phyloP scores from a whole-genome alignment of 371 early-diverging fungal genomes.

The Furculomyces boomerangus region DNA sequence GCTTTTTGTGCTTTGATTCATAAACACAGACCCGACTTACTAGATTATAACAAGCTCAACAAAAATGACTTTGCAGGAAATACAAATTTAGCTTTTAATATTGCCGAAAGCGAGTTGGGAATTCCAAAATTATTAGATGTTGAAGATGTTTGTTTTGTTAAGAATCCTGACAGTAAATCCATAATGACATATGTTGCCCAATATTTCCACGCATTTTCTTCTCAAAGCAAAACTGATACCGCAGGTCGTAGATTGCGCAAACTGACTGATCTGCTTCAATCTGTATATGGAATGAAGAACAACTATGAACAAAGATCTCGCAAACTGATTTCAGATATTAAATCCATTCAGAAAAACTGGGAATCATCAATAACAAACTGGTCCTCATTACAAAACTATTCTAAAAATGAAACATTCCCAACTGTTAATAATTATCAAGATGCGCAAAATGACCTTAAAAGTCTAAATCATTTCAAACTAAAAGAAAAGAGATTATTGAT shows the following conservation, averaged over 20 bases:
- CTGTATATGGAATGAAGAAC: conserved; percentile 74
- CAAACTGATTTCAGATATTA: conserved; percentile 43
- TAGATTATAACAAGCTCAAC: conserved; percentile 72
- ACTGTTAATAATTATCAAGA: too few relatives aligned
- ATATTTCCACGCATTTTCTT: conserved; percentile 94
- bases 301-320: conserved; percentile 71
- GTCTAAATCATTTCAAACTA: conserved; percentile 67
- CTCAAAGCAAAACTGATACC: conserved; percentile 60
- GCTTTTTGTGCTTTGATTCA: conserved; percentile 95
- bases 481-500: conserved; percentile 73
- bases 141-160: conserved; percentile 87
- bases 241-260: conserved; percentile 84
- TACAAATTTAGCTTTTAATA: conserved; percentile 85
- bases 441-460: conserved; percentile 48
- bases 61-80: conserved; percentile 60
- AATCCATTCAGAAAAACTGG: conserved; percentile 44
- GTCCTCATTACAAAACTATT: too few relatives aligned
- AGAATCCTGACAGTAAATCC: conserved; percentile 91
- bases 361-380: too few relatives aligned
- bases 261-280: conserved; percentile 70
- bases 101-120: conserved; percentile 72
- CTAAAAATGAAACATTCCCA: too few relatives aligned
- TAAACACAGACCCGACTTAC: conserved; percentile 84
- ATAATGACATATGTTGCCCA: conserved; percentile 98
- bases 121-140: conserved; percentile 86